These are phyloP conservation scores for Pythium rishiriense DNA, from an alignment of 352 stramenopile species.

Conservation along the genomic window DNA sequence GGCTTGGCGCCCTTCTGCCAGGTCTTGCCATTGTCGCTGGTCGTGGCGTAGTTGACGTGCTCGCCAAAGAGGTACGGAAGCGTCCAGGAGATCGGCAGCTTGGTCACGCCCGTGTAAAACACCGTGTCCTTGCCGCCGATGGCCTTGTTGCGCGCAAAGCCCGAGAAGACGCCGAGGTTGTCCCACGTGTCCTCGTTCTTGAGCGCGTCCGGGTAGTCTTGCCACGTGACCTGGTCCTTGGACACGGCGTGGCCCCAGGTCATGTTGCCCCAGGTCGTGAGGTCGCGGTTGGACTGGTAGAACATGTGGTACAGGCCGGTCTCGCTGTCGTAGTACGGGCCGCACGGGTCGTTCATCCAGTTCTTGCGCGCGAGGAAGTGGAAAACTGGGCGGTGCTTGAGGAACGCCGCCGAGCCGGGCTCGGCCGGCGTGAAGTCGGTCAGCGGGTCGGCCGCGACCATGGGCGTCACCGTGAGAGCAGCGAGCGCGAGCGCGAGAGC, in stretches of 20 bases:
- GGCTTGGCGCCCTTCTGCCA: conserved; percentile 62
- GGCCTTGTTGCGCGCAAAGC: conserved; percentile 56
- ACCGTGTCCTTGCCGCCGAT: conserved; percentile 66
- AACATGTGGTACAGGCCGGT: conserved; percentile 79
- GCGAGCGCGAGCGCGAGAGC: conserved; percentile 18
- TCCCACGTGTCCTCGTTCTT: conserved; percentile 65
- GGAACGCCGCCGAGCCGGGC: conserved; percentile 41
- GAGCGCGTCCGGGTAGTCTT: conserved; percentile 64
- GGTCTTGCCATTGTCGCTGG: conserved; percentile 49
- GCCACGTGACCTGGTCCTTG: conserved; percentile 70
- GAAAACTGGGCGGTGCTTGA: conserved; percentile 61
- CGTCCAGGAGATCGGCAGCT: conserved; percentile 50
- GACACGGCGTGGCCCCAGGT: conserved; percentile 78
- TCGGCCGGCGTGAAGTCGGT: conserved; percentile 31
- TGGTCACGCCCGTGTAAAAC: conserved; percentile 64
- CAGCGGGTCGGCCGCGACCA: conserved; percentile 5
- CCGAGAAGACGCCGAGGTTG: conserved; percentile 72
- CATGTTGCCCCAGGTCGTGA: conserved; percentile 69
- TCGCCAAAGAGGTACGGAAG: conserved; percentile 62
- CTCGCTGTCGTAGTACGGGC: conserved; percentile 62
- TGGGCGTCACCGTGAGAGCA: conserved; percentile 1
- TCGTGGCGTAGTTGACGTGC: conserved; percentile 68
- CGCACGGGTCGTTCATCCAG: conserved; percentile 87
- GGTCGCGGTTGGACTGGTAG: conserved; percentile 72
- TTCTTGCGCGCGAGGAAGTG: conserved; percentile 66